Evolutionary conservation across 1,284 basidiomycete species (phyloP).

Genomic region (Heterobasidion occidentale): DNA sequence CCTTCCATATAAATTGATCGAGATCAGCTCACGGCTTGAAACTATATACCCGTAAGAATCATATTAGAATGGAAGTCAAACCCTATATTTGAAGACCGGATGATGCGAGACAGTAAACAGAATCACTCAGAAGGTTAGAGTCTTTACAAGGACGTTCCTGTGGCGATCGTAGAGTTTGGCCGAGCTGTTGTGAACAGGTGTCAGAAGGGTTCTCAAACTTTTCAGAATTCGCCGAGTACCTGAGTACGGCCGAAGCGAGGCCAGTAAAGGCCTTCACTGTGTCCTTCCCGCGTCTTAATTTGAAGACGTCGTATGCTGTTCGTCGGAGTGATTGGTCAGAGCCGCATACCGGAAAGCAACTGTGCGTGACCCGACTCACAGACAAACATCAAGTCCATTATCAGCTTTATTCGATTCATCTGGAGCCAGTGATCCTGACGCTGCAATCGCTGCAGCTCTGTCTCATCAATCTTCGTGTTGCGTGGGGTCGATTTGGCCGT

Average conservation of each 20-base stretch:
- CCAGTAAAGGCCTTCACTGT: slow-evolving; percentile 61
- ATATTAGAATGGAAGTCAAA: slow-evolving; percentile 1
- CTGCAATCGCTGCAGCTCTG: slow-evolving; percentile 58
- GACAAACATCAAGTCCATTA: slow-evolving; percentile 79
- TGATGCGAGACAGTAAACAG: not conserved
- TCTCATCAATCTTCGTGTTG: slow-evolving; percentile 54
- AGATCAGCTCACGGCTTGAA: not conserved
- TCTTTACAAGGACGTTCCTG: slow-evolving; percentile 49
- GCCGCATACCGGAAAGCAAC: not conserved
- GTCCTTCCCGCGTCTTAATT: slow-evolving; percentile 48
- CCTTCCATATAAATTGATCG: not conserved
- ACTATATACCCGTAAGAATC: not conserved
- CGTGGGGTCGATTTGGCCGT: slow-evolving; percentile 61
- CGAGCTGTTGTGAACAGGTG: slow-evolving; percentile 32
- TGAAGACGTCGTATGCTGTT: slow-evolving; percentile 49
- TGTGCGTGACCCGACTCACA: slow-evolving; percentile 41
- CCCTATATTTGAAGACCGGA: not conserved
- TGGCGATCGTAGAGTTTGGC: slow-evolving; percentile 67
- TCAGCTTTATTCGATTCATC: slow-evolving; percentile 56
- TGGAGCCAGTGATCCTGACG: slow-evolving; percentile 71
- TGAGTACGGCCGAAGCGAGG: slow-evolving; percentile 59
- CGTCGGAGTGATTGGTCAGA: slow-evolving; percentile 1
- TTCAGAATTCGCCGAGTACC: slow-evolving; percentile 33
- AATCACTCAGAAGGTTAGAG: slow-evolving; percentile 17
- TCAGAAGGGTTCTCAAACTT: slow-evolving; percentile 4